phyloP scores from a whole-genome alignment of 805 yeast genomes.

The Tetrapisispora arboricola region DNA sequence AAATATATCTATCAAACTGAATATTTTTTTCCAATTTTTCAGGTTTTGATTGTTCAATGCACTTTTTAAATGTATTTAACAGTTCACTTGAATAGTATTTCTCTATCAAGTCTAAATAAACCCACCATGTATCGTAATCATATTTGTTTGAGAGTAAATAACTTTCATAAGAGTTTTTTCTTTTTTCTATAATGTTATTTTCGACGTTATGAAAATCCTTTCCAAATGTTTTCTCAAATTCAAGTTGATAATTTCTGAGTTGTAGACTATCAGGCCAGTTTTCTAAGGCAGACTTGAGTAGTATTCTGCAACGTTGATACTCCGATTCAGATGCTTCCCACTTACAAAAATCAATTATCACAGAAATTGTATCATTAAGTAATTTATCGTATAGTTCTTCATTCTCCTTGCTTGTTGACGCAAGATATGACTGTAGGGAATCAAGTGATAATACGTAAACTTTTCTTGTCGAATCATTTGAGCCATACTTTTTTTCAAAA shows the following conservation, averaged over 20 bases:
- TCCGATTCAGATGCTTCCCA: conserved; percentile 61
- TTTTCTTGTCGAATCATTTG: conserved; percentile 40
- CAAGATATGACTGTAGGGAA: conserved; percentile 26
- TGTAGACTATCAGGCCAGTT: conserved; percentile 32
- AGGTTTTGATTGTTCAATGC: conserved; percentile 15
- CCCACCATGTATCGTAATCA: conserved; percentile 82
- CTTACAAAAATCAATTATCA: conserved; percentile 42
- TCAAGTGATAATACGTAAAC: conserved; percentile 64
- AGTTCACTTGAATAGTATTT: conserved; percentile 22
- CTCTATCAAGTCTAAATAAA: conserved; percentile 44
- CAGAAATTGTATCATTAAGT: conserved; percentile 27
- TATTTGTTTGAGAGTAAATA: conserved; percentile 36
- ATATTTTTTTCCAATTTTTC: conserved; percentile 30
- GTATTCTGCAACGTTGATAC: conserved; percentile 49
- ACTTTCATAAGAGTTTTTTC: conserved; percentile 46
- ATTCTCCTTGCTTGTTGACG: conserved; percentile 6
- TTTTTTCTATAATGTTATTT: conserved; percentile 39
- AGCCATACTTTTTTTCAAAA: conserved; percentile 52
- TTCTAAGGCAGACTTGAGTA: conserved; percentile 44
- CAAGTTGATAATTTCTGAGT: conserved; percentile 36
- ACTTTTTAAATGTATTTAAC: conserved; percentile 8
- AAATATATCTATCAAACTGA: conserved; percentile 61
- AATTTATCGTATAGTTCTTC: conserved; percentile 14
- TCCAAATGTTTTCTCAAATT: conserved; percentile 61
- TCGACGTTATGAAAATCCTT: conserved; percentile 40